Base-by-base conservation (phyloP, 441 rosid species). In the Euphorbia corollata region DNA sequence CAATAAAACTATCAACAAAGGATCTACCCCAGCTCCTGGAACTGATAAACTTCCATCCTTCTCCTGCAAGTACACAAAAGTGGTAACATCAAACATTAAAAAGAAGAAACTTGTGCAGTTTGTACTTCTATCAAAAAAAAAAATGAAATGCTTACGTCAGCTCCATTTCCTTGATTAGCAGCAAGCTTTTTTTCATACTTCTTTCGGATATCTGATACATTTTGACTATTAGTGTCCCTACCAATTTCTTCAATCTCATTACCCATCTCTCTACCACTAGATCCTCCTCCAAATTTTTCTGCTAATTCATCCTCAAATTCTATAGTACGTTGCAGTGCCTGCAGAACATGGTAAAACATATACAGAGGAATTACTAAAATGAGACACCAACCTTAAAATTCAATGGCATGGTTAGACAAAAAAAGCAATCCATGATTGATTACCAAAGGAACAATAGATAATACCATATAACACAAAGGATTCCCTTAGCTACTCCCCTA, bases 251-350 rank as follows among this genome's bases (percentile, higher is more conserved):
- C 99, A 75, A 85, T 89, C 78, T 90, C 98, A 68, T 68, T 81
- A 59, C 80, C 88, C 59, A 82, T 78, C 80, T 90, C 95, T 67
- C 84, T 82, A 78, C 76, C 85, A 64, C 73, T 81, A 77, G 78
- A 74, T 65, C 82, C 92, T 68, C 95, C 97, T 60, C 99, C 99
- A 84, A 95, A 95, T 85, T 88, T 92, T 84, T 86, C 89, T 43
- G 94, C 99, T 74, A 90, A 74, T 76, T 95, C 98, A 81, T 88
- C 85, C 79, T 95, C 99, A 82, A 95, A 95, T 79, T 95, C 99
- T 62, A 88, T 79, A 67, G 99, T 95, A 75, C 99, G 80, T 80
- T 92, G 97, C 41, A 95, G 78, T 71, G 97, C 98, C 99, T 95
- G 74, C 53, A 66, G 53, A 75, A 30, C 74, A 57, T 63, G 65